Evolutionary conservation across 1,284 basidiomycete genomes (phyloP), one percentile per base, ranked within the genome.

Genomic region (Ganoderma resinaceum): DNA sequence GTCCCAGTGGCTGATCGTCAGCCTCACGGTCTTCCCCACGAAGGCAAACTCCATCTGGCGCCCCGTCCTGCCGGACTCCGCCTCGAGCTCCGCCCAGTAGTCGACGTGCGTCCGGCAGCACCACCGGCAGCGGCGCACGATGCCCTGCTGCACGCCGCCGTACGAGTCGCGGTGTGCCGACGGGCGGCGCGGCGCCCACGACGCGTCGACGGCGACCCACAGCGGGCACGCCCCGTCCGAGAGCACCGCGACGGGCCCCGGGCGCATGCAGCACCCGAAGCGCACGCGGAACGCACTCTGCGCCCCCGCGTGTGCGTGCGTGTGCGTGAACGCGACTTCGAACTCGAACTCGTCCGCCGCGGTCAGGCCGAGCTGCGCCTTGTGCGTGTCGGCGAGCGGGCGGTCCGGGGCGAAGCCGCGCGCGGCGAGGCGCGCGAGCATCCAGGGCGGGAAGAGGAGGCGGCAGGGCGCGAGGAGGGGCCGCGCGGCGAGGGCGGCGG

Each of bases 1-100:
- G 26, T 66, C 64, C 64, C 64, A 66, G 5, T 61, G 64, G 37
- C 64, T 66, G 64, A 66, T n/a, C 35, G 64, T 66, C 46, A 66
- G 26, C 46, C 29, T 18, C 23, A 66, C 46, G 4, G 35, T 66
- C 46, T 60, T 66, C 35, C 64, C 64, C 0, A 40, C 59, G 20
- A 61, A 66, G 20, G 26, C n/a, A 29, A 66, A 66, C 46, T 26
- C 37, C 64, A 52, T 66, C 64, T 42, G 37, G 35, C 64, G 58
- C 7, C 64, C 64, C 5, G 64, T 55, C 18, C 59, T n/a, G 18
- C 49, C 64, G 7, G 35, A 20, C 46, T 66, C 59, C 58, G 46
- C 53, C 46, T 66, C 64, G 37, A 66, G 64, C 58, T 38, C 64
- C 26, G 16, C 37, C 64, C 64, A 66, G n/a, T 61, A 60, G 49